These are phyloP conservation scores for Paraphysoderma sedebokerense DNA, from an alignment of 371 early-diverging fungal species.

Conservation along the genomic window DNA sequence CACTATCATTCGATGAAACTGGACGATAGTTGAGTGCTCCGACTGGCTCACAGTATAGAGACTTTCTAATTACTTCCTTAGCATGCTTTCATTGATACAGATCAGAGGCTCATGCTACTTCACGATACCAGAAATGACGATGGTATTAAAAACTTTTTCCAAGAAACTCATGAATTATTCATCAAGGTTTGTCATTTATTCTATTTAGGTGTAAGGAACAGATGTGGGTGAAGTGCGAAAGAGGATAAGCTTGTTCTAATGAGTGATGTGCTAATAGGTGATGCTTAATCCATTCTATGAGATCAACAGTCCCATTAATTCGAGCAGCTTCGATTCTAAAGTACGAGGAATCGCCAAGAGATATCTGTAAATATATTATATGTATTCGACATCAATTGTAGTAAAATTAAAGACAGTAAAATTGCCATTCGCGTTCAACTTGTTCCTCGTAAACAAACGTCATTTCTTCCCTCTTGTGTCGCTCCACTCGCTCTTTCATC, in stretches of 20 bases:
- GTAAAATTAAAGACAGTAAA: too few species aligned
- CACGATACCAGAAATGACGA: conserved; percentile 79
- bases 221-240: not conserved
- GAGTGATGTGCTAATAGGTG: conserved; percentile 20
- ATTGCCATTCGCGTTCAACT: too few species aligned
- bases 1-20: not conserved
- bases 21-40: too few species aligned
- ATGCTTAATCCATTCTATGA: conserved; percentile 84
- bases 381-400: too few species aligned
- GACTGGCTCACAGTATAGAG: too few species aligned
- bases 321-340: conserved; percentile 61
- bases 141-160: conserved; percentile 73
- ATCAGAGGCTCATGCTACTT: conserved; percentile 72
- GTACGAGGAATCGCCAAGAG: conserved; percentile 57
- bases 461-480: too few species aligned
- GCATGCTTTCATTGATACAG: conserved; percentile 25
- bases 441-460: too few species aligned
- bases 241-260: not conserved
- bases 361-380: conserved; percentile 53
- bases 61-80: too few species aligned
- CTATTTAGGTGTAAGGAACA: not conserved
- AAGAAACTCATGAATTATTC: conserved; percentile 77
- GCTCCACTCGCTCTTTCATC: too few species aligned
- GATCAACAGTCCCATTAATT: conserved; percentile 56
- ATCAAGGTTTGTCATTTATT: conserved; percentile 47